Percentiles rank a stretch among this genome's conserved stretches.
Evolutionary conservation across 257 asterid genomes (phyloP).

Genomic region (Solanum infundibuliforme): DNA sequence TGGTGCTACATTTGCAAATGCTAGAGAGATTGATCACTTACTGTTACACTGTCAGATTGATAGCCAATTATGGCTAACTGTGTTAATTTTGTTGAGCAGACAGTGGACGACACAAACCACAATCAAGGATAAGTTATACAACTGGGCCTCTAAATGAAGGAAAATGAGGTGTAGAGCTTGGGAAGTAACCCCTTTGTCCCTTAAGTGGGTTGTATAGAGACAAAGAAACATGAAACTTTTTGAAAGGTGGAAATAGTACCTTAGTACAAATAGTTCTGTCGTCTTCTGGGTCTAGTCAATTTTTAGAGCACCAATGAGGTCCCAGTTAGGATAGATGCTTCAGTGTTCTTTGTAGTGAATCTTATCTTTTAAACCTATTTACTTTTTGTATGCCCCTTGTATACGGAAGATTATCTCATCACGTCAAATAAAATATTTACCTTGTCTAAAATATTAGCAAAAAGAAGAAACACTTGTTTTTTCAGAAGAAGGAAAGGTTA

Average conservation of each 20-base stretch:
- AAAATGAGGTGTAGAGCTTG: not conserved
- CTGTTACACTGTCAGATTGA: not conserved
- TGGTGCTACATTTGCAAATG: not conserved
- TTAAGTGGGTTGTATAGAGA: not conserved
- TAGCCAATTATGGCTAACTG: not conserved
- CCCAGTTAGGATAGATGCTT: not conserved
- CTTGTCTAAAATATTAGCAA: not conserved
- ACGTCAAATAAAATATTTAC: not conserved
- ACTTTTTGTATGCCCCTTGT: not conserved
- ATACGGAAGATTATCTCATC: not conserved
- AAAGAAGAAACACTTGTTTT: not conserved
- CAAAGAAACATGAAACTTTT: not conserved
- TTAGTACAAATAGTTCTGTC: not conserved
- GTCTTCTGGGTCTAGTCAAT: not conserved
- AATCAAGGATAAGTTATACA: not conserved
- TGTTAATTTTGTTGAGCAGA: not conserved
- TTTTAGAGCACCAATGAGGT: not conserved
- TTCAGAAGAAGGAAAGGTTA: constrained; percentile 7
- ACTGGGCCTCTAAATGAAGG: not conserved
- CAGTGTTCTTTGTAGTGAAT: not conserved
- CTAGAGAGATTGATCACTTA: not conserved
- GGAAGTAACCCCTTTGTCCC: not conserved
- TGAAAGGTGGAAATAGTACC: not conserved
- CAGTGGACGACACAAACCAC: not conserved
- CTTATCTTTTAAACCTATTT: not conserved